Evolutionary conservation across 805 yeast genomes (phyloP).

Genomic region (Monosporozyma servazzii): DNA sequence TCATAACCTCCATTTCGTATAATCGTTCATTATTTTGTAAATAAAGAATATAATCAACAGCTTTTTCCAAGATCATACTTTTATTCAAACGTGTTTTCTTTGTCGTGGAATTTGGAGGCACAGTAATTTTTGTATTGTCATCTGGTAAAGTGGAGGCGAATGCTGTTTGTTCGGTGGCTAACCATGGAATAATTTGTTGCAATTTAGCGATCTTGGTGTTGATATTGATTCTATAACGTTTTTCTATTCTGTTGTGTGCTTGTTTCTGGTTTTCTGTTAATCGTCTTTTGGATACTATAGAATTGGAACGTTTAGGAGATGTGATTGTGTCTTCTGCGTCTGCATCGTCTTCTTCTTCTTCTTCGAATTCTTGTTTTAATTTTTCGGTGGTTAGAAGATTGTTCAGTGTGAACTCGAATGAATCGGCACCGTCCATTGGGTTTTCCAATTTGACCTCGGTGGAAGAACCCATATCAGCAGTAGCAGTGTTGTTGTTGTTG

Average conservation of each 20-base stretch:
- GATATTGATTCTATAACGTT: conserved; percentile 55
- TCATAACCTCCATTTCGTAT: conserved; percentile 26
- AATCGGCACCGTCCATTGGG: background rate
- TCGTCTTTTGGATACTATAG: background rate
- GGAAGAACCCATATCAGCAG: no score
- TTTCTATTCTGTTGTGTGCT: conserved; percentile 32
- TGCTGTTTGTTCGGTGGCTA: conserved; percentile 52
- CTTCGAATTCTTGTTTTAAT: background rate
- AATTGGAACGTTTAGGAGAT: background rate
- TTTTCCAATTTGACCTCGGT: background rate
- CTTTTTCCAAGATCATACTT: conserved; percentile 59
- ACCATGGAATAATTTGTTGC: conserved; percentile 61
- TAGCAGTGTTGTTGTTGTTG: background rate
- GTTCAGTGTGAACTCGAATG: background rate
- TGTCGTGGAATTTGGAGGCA: background rate
- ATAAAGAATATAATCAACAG: conserved; percentile 49
- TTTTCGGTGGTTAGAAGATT: background rate
- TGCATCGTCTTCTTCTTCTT: background rate
- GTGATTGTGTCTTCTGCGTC: background rate
- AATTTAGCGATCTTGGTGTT: conserved; percentile 62
- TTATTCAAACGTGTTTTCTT: conserved; percentile 40
- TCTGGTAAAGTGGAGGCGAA: conserved; percentile 30
- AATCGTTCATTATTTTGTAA: conserved; percentile 42
- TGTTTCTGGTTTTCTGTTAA: background rate
- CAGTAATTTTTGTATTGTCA: background rate